phyloP scores from a whole-genome alignment of 768 basidiomycete genomes.

The Rhodotorula babjevae region DNA sequence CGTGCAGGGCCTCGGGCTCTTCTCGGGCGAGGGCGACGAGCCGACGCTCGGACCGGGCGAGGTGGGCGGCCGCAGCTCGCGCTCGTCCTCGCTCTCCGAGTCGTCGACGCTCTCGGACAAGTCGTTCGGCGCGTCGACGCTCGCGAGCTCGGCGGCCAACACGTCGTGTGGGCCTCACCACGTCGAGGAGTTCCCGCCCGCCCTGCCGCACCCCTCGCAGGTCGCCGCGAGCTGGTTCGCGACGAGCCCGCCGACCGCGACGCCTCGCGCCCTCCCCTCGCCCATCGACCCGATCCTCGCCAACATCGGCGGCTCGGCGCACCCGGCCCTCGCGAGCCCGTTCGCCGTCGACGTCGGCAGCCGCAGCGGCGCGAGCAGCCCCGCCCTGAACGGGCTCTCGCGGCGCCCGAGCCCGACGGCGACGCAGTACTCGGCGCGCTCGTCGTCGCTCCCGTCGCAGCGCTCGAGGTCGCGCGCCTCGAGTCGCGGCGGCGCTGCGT shows the following conservation, averaged over 20 bases:
- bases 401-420: neutral
- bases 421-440: neutral
- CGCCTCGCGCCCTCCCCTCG: neutral
- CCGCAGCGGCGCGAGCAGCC: too few relatives aligned
- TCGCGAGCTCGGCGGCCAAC: slow-evolving; percentile 24
- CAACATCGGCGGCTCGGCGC: slow-evolving; percentile 8
- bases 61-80: neutral
- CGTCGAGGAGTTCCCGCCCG: slow-evolving; percentile 6
- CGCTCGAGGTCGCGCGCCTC: neutral
- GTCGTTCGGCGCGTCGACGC: slow-evolving; percentile 22
- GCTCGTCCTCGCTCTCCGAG: slow-evolving; percentile 11
- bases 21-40: neutral
- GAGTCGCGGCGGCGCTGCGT: neutral
- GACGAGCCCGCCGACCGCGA: neutral
- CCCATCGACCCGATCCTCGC: neutral
- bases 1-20: slow-evolving; percentile 22
- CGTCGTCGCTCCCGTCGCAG: neutral
- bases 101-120: slow-evolving; percentile 2
- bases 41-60: neutral
- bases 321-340: slow-evolving; percentile 15
- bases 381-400: neutral
- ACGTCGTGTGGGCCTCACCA: neutral
- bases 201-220: neutral
- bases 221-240: slow-evolving; percentile 3
- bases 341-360: neutral